Evolutionary conservation across 192 early-diverging fungal genomes (phyloP).

Genomic region (Backusella circina): DNA sequence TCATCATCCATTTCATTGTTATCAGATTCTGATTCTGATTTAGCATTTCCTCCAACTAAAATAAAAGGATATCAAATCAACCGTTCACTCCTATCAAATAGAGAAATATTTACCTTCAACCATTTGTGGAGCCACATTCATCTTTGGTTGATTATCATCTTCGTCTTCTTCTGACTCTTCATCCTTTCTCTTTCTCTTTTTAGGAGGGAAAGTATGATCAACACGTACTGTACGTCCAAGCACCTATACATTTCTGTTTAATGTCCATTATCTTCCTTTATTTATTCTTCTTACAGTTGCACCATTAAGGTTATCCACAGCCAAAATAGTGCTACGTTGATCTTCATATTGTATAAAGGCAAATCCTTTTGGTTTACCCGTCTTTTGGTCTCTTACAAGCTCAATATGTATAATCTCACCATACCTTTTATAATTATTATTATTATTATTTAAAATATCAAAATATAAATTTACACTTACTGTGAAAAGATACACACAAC

Average conservation of each 20-base stretch:
- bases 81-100: not conserved
- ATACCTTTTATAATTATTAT: slow-evolving; percentile 42
- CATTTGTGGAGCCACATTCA: slow-evolving; percentile 52
- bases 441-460: too few species aligned
- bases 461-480: slow-evolving; percentile 46
- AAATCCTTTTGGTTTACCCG: slow-evolving; percentile 84
- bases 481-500: slow-evolving; percentile 92
- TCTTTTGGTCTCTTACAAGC: slow-evolving; percentile 81
- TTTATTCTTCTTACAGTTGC: slow-evolving; percentile 42
- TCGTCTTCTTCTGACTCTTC: slow-evolving; percentile 50
- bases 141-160: slow-evolving; percentile 33
- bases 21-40: not conserved
- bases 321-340: slow-evolving; percentile 84
- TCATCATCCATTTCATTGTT: slow-evolving; percentile 27
- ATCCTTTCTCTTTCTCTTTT: slow-evolving; percentile 56
- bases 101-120: slow-evolving; percentile 12
- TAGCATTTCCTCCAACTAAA: not conserved
- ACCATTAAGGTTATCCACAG: slow-evolving; percentile 96
- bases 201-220: slow-evolving; percentile 68
- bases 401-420: slow-evolving; percentile 92
- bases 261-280: not conserved
- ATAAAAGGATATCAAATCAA: not conserved
- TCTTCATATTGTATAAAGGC: slow-evolving; percentile 91
- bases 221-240: slow-evolving; percentile 62
- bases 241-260: slow-evolving; percentile 23